Evolutionary conservation across 2,329 filamentous ascomycete species (phyloP), one percentile per base, ranked within the genome.

Genomic region (Tolypocladium nubicola): DNA sequence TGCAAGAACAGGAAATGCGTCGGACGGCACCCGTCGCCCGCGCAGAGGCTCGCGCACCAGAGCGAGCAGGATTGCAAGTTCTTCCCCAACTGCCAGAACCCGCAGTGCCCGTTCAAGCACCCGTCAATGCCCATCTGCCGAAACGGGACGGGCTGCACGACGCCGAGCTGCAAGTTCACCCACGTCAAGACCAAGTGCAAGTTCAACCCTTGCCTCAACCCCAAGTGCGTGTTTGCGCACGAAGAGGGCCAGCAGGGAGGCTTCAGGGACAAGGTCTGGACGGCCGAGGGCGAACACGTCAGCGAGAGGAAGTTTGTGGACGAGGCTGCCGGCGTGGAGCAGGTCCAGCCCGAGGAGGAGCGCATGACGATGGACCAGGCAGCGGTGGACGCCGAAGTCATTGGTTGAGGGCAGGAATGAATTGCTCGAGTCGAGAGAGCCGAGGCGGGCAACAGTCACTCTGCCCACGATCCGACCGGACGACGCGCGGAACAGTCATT

Each of bases 1-100:
- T 99, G 94, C 83, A 96, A 94, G 75, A 99, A 97, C 78, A 82
- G 84, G 66, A 97, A 97, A 75, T 99, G 94, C 68, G 89, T 88
- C 10, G 92, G 83, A 37, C 89, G 90, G 59, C 94, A 99, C 71
- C 94, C 94, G 2, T 97, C 92, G 8, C 94, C 94, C 1, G 91
- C 93, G 7, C 82, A 88, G 64, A 89, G 85, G 70, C 76, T 83
- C 55, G 85, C 86, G 33, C 89, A 93, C 69, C 88, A 96, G 73
- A 81, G 85, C 59, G 88, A 94, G 70, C 85, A 89, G 70, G 87
- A 95, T 67, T 96, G 92, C 82, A 90, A 88, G 68, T 96, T 91
- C 79, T 96, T 84, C 71, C 90, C 92, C 58, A 90, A 95, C 74
- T 96, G 91, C 78, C 87, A 90, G 54, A 97, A 97, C 71, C 82